Base-by-base conservation (phyloP, 1,284 basidiomycete species). In the Rugosomyces carneus region DNA sequence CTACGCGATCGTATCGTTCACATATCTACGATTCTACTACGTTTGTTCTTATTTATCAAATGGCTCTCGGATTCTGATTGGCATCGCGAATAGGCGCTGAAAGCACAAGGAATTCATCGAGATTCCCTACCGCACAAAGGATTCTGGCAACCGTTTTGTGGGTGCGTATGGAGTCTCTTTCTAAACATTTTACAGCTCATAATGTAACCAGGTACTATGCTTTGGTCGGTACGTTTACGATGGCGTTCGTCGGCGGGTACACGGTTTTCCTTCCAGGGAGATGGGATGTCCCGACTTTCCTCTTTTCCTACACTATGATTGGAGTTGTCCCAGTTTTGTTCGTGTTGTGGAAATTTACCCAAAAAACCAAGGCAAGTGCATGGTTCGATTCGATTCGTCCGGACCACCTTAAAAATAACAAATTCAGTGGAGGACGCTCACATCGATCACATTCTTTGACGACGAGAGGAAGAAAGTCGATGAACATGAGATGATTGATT, bases 71-170 rank as follows among this genome's bases (percentile, higher is more conserved):
- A 23, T 23, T 4, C 21, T 23, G 7, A 23, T 7, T n/a, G 7
- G 21, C 7, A 23, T n/a, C 21, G 7, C 21, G 16, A 24, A 15
- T 34, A 82, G 66, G 83, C 80, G 19, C 61, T 81, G 50, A 75
- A 77, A 61, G 67, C 58, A n/a, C 84, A 87, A 57, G 78, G 77
- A 2, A 72, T 85, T 47, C 66, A 74, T 39, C 72, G 85, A 58
- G 56, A 77, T 66, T 62, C 72, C 60, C 34, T 89, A 70, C 77
- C 75, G 46, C 61, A 78, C 47, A 67, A 63, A 51, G 64, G 63
- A 37, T 64, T 61, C 52, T 74, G 68, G 70, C 73, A 75, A 47
- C 78, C 64, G 45, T 75, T 65, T 59, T 77, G 62, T 69, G 79
- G 65, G 76, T 71, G 55, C 34, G 68, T 45, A 40, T 21, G 18